These are phyloP conservation scores for Rhynchospora breviuscula DNA, from an alignment of 176 grass and related monocot genomes.

Conservation along the genomic window DNA sequence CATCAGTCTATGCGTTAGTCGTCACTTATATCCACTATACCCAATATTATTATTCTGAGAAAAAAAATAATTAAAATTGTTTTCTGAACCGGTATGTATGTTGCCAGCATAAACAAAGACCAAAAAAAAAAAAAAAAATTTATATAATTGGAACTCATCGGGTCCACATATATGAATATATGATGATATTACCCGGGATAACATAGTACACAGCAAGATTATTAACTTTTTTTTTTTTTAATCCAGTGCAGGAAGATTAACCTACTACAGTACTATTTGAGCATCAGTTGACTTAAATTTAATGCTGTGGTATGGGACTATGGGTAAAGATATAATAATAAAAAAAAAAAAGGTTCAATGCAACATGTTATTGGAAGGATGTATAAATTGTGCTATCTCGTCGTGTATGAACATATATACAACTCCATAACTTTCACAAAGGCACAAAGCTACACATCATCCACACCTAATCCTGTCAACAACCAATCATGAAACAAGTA, in stretches of 20 bases:
- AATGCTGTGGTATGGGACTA: not conserved
- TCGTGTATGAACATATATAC: not conserved
- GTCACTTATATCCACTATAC: too few relatives aligned
- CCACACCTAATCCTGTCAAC: not conserved
- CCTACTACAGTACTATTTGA: not conserved
- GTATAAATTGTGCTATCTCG: not conserved
- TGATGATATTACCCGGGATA: not conserved
- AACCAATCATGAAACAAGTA: not conserved
- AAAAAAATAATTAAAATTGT: too few relatives aligned
- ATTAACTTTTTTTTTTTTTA: too few relatives aligned
- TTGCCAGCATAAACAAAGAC: too few relatives aligned
- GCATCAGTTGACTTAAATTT: not conserved
- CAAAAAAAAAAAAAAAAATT: too few relatives aligned
- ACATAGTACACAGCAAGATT: not conserved
- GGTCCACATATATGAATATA: not conserved
- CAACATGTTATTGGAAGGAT: not conserved
- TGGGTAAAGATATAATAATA: not conserved
- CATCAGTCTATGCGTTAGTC: too few relatives aligned
- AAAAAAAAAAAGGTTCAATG: not conserved
- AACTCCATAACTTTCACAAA: not conserved
- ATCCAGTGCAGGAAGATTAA: not conserved
- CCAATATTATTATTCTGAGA: too few relatives aligned
- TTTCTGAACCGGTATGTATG: too few relatives aligned
- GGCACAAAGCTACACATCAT: not conserved
- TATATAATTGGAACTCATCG: not conserved